Evolutionary conservation across 345 rosid genomes (phyloP), one percentile per base, ranked within the genome.

Genomic region (Hibiscus tridactylites): DNA sequence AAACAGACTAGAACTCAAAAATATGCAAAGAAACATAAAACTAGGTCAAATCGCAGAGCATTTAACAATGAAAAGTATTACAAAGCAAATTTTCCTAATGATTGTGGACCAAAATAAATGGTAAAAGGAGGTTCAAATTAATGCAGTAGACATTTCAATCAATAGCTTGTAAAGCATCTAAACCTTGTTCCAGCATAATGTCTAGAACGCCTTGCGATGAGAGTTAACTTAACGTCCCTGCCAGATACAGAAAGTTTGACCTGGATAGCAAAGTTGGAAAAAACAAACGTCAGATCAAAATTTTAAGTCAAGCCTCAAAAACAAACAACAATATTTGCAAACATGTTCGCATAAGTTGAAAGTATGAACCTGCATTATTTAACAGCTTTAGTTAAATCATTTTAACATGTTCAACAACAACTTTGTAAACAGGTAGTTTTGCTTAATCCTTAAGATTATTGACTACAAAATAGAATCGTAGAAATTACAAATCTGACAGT

Each of bases 111-210:
- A 60, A 60, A 47, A 15, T n/a, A 52, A n/a, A 31, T 15, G 21
- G 63, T 9, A 6, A 35, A 21, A 17, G 17, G 67, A 28, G 26
- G 31, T 46, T 28, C 21, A 3, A 54, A n/a, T 12, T 24, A 74
- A 57, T 59, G 56, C 58, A 53, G 44, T 12, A 11, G 35, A 42
- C 26, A 71, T 37, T 35, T 75, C 49, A 53, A 62, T 61, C 61
- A 58, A 46, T 52, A 53, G 24, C 57, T 9, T 1, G 39, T 31
- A 71, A 33, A 47, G 61, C 13, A 61, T 70, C 47, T 16, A 58
- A 71, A 95, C 99, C 99, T 95, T 75, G 99, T 95, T 70, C 99
- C 99, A 73, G 99, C 99, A 82, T 85, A 95, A 80, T 92, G 90
- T 56, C 96, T 86, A 15, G 99, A 95, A 28, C 99, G 89, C 70